Evolutionary conservation across 768 basidiomycete species (phyloP), one percentile per base, ranked within the genome.

Genomic region (Russula virescens): DNA sequence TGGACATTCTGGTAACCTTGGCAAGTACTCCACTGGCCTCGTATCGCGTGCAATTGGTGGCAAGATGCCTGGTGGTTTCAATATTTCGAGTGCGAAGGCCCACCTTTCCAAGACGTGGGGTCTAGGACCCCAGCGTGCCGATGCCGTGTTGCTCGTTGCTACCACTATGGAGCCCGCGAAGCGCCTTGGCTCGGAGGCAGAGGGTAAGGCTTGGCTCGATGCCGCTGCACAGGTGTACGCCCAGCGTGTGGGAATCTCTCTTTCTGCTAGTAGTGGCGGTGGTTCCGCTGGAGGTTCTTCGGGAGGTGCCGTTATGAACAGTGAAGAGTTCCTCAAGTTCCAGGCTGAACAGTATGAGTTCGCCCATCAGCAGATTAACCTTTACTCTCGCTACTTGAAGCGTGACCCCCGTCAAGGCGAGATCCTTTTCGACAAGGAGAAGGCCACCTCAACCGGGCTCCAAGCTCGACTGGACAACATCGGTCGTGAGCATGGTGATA

Each of bases 41-140:
- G 81, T 98, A 55, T 92, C 94, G 31, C 91, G 97, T 60, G 81
- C 98, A 72, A 81, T 98, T 55, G 92, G 94, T 61, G 86, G 87
- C 51, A 99, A 99, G 78, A 96, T 99, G 92, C 97, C 97, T 35
- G 97, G 97, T 73, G 96, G 96, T 40, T 99, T 99, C 84, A 97
- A 97, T 68, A 79, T 88, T 21, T 91, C 95, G 8, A 83, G 91
- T 13, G 94, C 95, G 74, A 95, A 97, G 76, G 76, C 83, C 0
- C 82, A 99, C 73, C 81, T 99, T 31, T 83, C 86, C 42, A 98
- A 98, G 80, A 83, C 83, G 28, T 98, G 95, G 94, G 97, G 97
- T 52, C 78, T 98, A n/a, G 97, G 96, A 31, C 78, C 96, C 4
- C 81, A 82, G 18, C 94, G 95, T 55, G 84, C 91, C 9, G 97